Evolutionary conservation across 345 rosid genomes (phyloP).

Genomic region (Rhizophora apiculata): DNA sequence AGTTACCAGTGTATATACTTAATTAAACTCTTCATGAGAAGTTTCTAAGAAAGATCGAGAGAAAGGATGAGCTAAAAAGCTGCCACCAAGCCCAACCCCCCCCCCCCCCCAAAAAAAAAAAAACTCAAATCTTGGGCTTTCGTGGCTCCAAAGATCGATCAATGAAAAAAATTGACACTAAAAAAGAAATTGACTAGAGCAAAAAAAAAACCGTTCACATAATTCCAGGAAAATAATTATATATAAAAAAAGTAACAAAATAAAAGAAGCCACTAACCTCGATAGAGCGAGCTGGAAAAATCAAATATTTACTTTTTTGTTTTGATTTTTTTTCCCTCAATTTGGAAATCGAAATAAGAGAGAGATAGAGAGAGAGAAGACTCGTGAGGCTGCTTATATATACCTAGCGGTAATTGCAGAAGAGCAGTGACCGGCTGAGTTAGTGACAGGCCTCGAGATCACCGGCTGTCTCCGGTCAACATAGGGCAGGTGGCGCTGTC

Average conservation of each 20-base stretch:
- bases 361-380: slow-evolving; percentile 5
- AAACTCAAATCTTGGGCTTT: slow-evolving; percentile 1
- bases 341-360: slow-evolving; percentile 12
- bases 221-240: not conserved
- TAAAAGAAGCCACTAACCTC: slow-evolving; percentile 33
- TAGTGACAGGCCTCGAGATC: slow-evolving; percentile 9
- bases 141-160: slow-evolving; percentile 27
- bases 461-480: slow-evolving; percentile 20
- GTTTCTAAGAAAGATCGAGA: slow-evolving; percentile 26
- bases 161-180: not conserved
- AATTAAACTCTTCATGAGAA: slow-evolving; percentile 15
- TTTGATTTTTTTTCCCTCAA: slow-evolving; percentile 4
- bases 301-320: slow-evolving; percentile 21
- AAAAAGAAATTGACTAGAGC: not conserved
- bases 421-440: slow-evolving; percentile 40
- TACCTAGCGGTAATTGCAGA: slow-evolving; percentile 51
- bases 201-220: not conserved
- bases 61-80: not conserved
- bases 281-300: slow-evolving; percentile 33
- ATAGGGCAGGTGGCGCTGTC: slow-evolving; percentile 23
- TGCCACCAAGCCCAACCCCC: not conserved
- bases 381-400: slow-evolving; percentile 29
- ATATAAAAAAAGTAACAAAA: not conserved
- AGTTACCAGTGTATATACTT: slow-evolving; percentile 4
- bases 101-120: not conserved